These are phyloP conservation scores for Verticillium isaacii DNA, from an alignment of 2,329 filamentous ascomycete genomes.

Conservation along the genomic window DNA sequence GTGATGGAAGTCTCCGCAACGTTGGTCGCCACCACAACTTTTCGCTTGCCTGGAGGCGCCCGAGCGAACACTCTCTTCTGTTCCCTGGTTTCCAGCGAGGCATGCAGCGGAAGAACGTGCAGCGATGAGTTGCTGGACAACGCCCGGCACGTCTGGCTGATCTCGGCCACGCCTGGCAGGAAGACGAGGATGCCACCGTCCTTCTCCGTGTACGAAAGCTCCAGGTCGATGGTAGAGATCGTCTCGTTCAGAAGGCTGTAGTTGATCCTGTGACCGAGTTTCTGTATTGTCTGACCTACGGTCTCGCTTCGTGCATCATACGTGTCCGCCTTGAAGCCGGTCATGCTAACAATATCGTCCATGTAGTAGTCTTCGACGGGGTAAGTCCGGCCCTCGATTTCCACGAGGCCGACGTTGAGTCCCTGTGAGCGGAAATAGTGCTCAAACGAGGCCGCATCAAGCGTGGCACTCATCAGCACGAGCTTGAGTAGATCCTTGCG, in stretches of 20 bases:
- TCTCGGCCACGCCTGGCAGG: slow-evolving; percentile 86
- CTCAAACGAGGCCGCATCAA: slow-evolving; percentile 82
- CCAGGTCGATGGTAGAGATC: slow-evolving; percentile 74
- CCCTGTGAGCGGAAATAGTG: slow-evolving; percentile 72
- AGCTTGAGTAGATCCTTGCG: slow-evolving; percentile 80
- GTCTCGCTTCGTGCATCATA: slow-evolving; percentile 47
- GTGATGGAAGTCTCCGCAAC: slow-evolving; percentile 98
- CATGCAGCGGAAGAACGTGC: slow-evolving; percentile 83
- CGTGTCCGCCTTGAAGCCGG: slow-evolving; percentile 55
- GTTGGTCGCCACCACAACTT: slow-evolving; percentile 92
- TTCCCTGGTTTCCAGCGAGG: slow-evolving; percentile 82
- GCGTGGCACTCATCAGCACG: slow-evolving; percentile 92
- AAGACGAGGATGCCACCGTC: slow-evolving; percentile 94
- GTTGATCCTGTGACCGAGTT: slow-evolving; percentile 79
- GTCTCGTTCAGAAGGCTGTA: slow-evolving; percentile 81
- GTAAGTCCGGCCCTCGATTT: slow-evolving; percentile 85
- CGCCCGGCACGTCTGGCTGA: slow-evolving; percentile 71
- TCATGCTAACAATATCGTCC: slow-evolving; percentile 79
- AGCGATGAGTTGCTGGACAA: slow-evolving; percentile 59
- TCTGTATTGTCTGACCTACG: slow-evolving; percentile 67
- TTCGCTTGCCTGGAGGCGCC: slow-evolving; percentile 74
- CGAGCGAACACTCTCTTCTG: slow-evolving; percentile 81
- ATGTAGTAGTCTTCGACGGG: slow-evolving; percentile 88
- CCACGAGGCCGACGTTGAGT: slow-evolving; percentile 68
- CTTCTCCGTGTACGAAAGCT: slow-evolving; percentile 59